Evolutionary conservation across 495 filamentous ascomycete species (phyloP).

Genomic region (Tuber microsphaerosporum): DNA sequence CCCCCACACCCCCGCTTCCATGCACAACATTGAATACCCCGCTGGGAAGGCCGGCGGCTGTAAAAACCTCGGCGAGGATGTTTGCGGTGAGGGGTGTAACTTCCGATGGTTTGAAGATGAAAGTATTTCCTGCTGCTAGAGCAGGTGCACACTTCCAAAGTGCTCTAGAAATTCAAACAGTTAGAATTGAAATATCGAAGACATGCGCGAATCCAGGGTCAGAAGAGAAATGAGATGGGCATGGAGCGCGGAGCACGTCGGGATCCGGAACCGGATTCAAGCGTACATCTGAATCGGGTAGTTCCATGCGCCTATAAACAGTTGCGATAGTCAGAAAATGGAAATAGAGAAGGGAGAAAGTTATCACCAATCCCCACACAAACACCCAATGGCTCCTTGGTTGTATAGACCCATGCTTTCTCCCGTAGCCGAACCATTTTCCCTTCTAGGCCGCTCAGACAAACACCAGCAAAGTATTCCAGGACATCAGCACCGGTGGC

Average conservation of each 20-base stretch:
- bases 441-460: constrained; percentile 63
- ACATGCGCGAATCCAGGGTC: not conserved
- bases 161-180: constrained; percentile 45
- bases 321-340: constrained; percentile 10
- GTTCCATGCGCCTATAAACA: not conserved
- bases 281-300: not conserved
- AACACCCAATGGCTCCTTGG: constrained; percentile 66
- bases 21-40: constrained; percentile 79
- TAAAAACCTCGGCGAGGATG: constrained; percentile 62
- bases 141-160: constrained; percentile 80
- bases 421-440: constrained; percentile 61
- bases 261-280: not conserved
- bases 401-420: constrained; percentile 67
- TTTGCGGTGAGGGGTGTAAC: constrained; percentile 67
- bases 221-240: not conserved
- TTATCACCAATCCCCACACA: constrained; percentile 74
- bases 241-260: not conserved
- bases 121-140: constrained; percentile 74
- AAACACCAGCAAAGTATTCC: constrained; percentile 68
- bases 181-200: not conserved
- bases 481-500: constrained; percentile 67
- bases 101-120: constrained; percentile 83
- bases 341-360: not conserved
- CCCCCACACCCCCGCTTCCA: constrained; percentile 64
- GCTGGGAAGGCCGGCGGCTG: constrained; percentile 63